phyloP scores from a whole-genome alignment of 139 green algal genomes.

The Desmodesmus armatus region DNA sequence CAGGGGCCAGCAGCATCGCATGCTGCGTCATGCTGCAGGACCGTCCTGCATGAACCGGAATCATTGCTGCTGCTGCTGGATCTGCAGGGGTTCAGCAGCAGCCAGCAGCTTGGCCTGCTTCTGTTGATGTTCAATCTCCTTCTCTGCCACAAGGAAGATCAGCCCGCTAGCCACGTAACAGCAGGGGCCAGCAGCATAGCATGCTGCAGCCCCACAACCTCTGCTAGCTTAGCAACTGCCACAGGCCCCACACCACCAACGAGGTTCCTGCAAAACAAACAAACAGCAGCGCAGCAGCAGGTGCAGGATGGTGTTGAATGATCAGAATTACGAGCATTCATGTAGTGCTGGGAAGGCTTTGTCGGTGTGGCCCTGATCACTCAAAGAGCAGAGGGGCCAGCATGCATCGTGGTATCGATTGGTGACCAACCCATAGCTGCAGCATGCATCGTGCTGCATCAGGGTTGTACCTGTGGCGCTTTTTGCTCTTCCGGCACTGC shows the following conservation, averaged over 20 bases:
- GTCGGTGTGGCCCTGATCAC: no score
- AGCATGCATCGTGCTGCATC: no score
- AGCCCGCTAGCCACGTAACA: constrained; percentile 74
- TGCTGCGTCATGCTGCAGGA: not conserved
- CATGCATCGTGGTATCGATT: no score
- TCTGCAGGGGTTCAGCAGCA: not conserved
- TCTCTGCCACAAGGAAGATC: constrained; percentile 75
- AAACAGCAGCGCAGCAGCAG: not conserved
- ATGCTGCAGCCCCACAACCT: constrained; percentile 70
- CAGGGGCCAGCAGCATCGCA: constrained; percentile 85
- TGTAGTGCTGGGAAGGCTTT: no score
- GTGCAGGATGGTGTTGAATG: not conserved
- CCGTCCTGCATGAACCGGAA: not conserved
- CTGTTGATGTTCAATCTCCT: constrained; percentile 45
- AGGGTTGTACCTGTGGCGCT: no score
- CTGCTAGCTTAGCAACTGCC: constrained; percentile 59
- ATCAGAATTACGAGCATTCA: no score
- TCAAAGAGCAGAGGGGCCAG: not conserved
- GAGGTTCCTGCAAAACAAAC: constrained; percentile 67
- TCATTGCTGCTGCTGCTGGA: not conserved
- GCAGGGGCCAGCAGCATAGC: constrained; percentile 86
- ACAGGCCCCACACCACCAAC: constrained; percentile 83
- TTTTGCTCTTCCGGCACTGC: no score
- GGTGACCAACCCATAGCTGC: no score
- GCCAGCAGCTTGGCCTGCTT: not conserved